These are phyloP conservation scores for Phellinidium pouzarii DNA, from an alignment of 1,284 basidiomycete species.

Conservation along the genomic window DNA sequence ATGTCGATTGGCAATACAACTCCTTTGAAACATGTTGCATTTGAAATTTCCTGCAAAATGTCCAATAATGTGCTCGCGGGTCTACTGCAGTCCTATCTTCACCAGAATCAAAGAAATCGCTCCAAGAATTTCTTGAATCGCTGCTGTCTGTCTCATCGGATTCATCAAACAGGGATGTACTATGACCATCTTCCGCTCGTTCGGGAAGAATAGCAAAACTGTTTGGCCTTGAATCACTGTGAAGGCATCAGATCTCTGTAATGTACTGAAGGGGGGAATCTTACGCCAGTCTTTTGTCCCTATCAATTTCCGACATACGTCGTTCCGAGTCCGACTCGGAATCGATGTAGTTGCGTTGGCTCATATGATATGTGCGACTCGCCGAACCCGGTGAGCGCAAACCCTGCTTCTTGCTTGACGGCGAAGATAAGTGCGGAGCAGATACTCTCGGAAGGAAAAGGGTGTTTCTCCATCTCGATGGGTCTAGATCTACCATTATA, in stretches of 20 bases:
- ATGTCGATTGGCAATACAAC: not conserved
- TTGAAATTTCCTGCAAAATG: constrained; percentile 5
- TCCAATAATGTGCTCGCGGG: not conserved
- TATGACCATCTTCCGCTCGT: constrained; percentile 38
- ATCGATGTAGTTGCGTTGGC: not conserved
- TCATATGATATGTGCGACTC: not conserved
- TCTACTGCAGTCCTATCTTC: constrained; percentile 15
- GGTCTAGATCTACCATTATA: not conserved
- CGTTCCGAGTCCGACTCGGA: constrained; percentile 67
- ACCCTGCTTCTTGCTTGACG: not conserved
- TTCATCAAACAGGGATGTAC: constrained; percentile 63
- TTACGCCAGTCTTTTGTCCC: constrained; percentile 63
- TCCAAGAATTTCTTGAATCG: constrained; percentile 36
- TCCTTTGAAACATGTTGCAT: not conserved
- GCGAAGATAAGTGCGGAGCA: not conserved
- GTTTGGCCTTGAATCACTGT: constrained; percentile 11
- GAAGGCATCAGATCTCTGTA: not conserved
- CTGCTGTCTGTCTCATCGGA: constrained; percentile 61
- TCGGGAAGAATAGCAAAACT: constrained; percentile 14
- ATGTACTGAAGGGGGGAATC: constrained; percentile 15
- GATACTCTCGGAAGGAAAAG: constrained; percentile 8
- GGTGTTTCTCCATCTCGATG: constrained; percentile 1
- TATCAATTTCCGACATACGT: constrained; percentile 51
- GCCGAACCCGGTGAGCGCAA: not conserved
- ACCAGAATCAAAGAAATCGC: constrained; percentile 44